A percentile compares a stretch with the other conserved stretches of the same genome.
Conservation (phyloP, 345 rosid genomes). For the Turnera subulata region DNA sequence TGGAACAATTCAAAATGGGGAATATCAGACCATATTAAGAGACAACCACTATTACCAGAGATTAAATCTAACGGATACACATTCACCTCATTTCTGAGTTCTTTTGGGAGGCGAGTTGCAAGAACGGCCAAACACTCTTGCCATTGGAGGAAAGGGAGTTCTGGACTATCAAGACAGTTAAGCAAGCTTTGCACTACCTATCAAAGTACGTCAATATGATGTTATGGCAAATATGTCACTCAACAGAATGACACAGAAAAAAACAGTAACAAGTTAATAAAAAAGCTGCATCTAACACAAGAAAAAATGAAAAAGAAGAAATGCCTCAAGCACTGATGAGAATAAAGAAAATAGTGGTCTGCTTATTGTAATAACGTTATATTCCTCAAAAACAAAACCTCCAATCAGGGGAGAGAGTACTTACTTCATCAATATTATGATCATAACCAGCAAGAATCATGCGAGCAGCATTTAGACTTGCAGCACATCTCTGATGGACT, state of each 20-base stretch:
- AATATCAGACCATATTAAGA: slow-evolving; percentile 16
- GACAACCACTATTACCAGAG: slow-evolving; percentile 10
- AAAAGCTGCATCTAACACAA: background rate
- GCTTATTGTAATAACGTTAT: slow-evolving; percentile 1
- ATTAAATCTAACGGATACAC: slow-evolving; percentile 1
- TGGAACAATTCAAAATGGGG: slow-evolving; percentile 30
- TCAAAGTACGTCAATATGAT: background rate
- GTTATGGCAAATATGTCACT: too few relatives aligned
- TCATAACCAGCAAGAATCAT: slow-evolving; percentile 99
- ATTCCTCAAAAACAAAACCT: background rate
- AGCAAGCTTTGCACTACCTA: slow-evolving; percentile 93
- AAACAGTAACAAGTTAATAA: background rate
- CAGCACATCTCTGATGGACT: slow-evolving; percentile 99
- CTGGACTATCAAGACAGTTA: slow-evolving; percentile 88
- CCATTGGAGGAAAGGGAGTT: slow-evolving; percentile 99
- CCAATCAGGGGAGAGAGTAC: slow-evolving; percentile 14
- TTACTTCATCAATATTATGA: slow-evolving; percentile 85
- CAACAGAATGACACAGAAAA: background rate
- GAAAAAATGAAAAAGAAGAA: background rate
- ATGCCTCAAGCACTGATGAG: background rate
- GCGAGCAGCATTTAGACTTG: slow-evolving; percentile 83
- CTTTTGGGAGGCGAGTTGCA: slow-evolving; percentile 92
- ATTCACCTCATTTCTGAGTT: slow-evolving; percentile 73
- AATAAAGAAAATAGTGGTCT: background rate
- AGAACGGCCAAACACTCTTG: slow-evolving; percentile 94